A percentile compares a stretch with the other conserved stretches of the same genome.
Evolutionary conservation across 139 green algal genomes (phyloP).

Genomic region (Pleodorina starrii): DNA sequence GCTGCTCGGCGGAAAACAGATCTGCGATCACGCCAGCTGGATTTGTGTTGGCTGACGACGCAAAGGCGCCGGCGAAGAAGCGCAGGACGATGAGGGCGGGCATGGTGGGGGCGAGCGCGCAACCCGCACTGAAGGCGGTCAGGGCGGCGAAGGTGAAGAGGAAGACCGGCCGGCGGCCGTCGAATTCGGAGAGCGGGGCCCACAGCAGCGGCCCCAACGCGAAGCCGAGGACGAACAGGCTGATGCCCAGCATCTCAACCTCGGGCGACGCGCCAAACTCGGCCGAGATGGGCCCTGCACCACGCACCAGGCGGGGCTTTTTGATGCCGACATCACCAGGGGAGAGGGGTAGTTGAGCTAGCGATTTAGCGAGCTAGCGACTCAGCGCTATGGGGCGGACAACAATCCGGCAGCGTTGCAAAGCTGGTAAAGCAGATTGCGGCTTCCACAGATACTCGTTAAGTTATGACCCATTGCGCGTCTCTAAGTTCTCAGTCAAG

Average conservation of each 20-base stretch:
- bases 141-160: constrained; percentile 14
- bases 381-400: too few relatives aligned
- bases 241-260: background rate
- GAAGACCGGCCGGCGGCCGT: constrained; percentile 11
- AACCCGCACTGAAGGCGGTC: constrained; percentile 7
- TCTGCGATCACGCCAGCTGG: constrained; percentile 27
- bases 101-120: constrained; percentile 17
- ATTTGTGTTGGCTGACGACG: constrained; percentile 26
- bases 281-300: too few relatives aligned
- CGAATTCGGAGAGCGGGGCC: constrained; percentile 29
- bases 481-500: too few relatives aligned
- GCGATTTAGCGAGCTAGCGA: too few relatives aligned
- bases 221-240: constrained; percentile 37
- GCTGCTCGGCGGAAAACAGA: constrained; percentile 25
- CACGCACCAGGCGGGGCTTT: too few relatives aligned
- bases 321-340: too few relatives aligned
- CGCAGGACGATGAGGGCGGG: constrained; percentile 24
- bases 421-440: too few relatives aligned
- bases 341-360: too few relatives aligned
- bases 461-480: too few relatives aligned
- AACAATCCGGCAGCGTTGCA: too few relatives aligned
- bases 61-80: constrained; percentile 46
- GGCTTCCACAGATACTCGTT: too few relatives aligned
- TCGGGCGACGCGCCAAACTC: background rate
- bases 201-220: constrained; percentile 27